Evolutionary conservation across 73 alveolate genomes (phyloP).

Genomic region (Tetrahymena borealis): DNA sequence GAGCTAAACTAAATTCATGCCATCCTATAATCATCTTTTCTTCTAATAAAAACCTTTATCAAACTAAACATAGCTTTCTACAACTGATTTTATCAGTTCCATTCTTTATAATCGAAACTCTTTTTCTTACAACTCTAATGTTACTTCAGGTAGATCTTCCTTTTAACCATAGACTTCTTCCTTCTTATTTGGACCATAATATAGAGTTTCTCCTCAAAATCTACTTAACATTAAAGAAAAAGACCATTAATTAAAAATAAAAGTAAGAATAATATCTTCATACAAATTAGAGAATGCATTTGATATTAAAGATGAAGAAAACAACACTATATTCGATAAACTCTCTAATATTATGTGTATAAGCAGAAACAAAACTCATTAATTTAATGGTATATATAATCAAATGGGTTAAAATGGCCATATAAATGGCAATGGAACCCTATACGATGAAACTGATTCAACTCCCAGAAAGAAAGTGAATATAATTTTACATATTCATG

Average conservation of each 20-base stretch:
- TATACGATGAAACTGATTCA: too few species aligned
- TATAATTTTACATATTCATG: constrained; percentile 82
- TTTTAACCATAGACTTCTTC: not conserved
- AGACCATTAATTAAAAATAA: not conserved
- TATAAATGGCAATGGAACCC: not conserved
- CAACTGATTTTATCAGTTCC: not conserved
- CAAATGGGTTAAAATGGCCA: not conserved
- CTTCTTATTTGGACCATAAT: not conserved
- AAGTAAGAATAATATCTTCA: not conserved
- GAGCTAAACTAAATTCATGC: not conserved
- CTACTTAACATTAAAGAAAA: not conserved
- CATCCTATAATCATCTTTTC: not conserved
- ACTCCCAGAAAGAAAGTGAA: not conserved
- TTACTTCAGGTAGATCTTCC: not conserved
- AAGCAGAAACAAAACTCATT: not conserved
- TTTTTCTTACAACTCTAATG: not conserved
- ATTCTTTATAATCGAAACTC: not conserved
- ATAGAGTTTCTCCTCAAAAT: not conserved
- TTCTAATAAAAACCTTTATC: not conserved
- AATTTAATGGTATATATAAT: not conserved
- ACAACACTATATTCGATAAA: not conserved
- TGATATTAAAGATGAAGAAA: not conserved
- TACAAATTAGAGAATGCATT: not conserved
- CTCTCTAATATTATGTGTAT: not conserved
- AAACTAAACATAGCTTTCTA: not conserved